Evolutionary conservation across 148 eudicot species (phyloP), one percentile per base, ranked within the genome.

Genomic region (Polygonum aviculare): DNA sequence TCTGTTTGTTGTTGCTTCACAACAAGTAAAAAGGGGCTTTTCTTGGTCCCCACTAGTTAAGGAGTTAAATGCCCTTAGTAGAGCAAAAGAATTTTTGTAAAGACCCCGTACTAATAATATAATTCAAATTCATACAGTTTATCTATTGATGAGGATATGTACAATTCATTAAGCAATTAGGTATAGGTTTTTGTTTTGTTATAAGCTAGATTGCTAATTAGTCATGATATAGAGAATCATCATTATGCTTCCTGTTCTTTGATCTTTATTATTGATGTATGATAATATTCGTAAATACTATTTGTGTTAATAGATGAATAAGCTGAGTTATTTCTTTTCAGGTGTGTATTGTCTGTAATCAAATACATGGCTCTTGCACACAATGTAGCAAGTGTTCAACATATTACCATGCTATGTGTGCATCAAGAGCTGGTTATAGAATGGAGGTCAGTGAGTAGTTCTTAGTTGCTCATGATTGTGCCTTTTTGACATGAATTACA

Each of bases 281-380:
- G 41, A 16, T 67, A 10, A 67, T 35, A 67, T 67, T 67, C 72
- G 38, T 15, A 36, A 45, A 35, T 35, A 67, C 72, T 12, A 14
- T 6, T 35, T 3, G 38, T 36, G 45, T 16, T 16, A 35, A 65
- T 38, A n/a, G 8, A 31, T 67, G 45, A 15, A 35, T 67, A 67
- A 67, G 14, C 10, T 36, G 45, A 67, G 2, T 35, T 36, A 14
- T 41, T 67, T 31, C n/a, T 67, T 14, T 82, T 50, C 91, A 95
- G 97, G 93, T 95, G 49, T 95, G 99, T 80, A 96, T 95, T 40
- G 78, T 95, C 72, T 95, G 99, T 84, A 95, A 92, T 79, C 99
- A 95, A 90, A 92, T 90, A 75, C 97, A 95, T 87, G 99, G 99
- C 40, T 94, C 99, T 14, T 95, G 99, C 82, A 95, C 99, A 75